These are phyloP conservation scores for Chaetomium fimeti DNA, from an alignment of 495 filamentous ascomycete genomes.

Conservation along the genomic window DNA sequence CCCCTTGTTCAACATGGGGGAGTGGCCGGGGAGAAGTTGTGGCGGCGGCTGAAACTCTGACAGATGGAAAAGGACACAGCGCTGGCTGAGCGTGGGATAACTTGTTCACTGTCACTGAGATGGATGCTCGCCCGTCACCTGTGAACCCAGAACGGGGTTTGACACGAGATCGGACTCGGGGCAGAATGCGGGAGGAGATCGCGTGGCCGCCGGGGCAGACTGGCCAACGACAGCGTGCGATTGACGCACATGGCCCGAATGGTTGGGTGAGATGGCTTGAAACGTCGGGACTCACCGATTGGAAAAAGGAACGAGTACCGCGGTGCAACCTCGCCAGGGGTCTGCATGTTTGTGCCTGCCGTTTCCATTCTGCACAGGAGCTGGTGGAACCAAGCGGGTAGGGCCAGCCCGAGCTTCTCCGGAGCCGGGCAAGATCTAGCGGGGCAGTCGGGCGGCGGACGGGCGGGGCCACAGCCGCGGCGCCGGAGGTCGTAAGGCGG, in stretches of 20 bases:
- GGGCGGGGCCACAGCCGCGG: constrained; percentile 1
- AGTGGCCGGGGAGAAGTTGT: background rate
- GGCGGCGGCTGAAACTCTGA: constrained; percentile 20
- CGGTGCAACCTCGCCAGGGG: constrained; percentile 43
- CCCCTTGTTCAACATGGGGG: background rate
- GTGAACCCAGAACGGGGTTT: background rate
- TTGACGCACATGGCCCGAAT: constrained; percentile 46
- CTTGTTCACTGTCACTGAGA: background rate
- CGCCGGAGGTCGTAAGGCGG: background rate
- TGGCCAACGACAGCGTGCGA: constrained; percentile 41
- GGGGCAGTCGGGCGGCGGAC: constrained; percentile 6
- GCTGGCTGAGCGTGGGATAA: constrained; percentile 23
- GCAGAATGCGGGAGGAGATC: constrained; percentile 28
- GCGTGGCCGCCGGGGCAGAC: constrained; percentile 22
- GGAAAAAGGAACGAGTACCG: constrained; percentile 49
- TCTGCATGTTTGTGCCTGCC: constrained; percentile 40
- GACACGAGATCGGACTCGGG: constrained; percentile 21
- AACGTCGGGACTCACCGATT: constrained; percentile 48
- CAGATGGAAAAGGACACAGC: constrained; percentile 22
- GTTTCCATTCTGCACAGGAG: constrained; percentile 29
- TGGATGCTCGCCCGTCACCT: background rate
- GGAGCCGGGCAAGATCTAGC: constrained; percentile 1
- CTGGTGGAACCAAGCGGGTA: constrained; percentile 18
- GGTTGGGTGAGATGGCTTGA: constrained; percentile 43
- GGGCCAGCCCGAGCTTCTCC: constrained; percentile 7